Base-by-base conservation (phyloP, 2,329 filamentous ascomycete species). In the Claviceps humidiphila region DNA sequence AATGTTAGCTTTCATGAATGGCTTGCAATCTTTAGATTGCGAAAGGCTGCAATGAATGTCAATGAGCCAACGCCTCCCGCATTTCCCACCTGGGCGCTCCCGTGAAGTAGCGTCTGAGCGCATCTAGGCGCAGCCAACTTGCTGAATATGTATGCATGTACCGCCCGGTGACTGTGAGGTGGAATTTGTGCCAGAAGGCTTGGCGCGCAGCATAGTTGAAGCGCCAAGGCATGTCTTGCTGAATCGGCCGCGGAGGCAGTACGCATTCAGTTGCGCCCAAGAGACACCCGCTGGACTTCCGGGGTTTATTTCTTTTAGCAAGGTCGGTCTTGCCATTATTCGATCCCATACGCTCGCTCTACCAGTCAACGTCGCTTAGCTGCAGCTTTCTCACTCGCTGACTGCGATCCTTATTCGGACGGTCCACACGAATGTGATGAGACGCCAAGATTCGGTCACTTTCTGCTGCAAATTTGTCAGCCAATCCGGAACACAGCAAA, bases 281-380 rank as follows among this genome's bases (percentile, higher is more conserved):
- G 5, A 16, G 7, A 13, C 11, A 24, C 17, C 26, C 14, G 7
- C 22, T 14, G 5, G 14, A 34, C 38, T 34, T 7, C 2, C 39
- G 7, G 44, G 26, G 37, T n/a, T 16, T 30, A 17, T 26, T 26
- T 13, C 5, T 22, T 11, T 40, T 42, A 22, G 5, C 2, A 17
- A 41, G 13, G 30, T 34, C 7, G 30, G 30, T 16, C 20, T 38
- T 50, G 41, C 9, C 17, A 16, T 30, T 37, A 37, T 3, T 16
- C 30, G 37, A 26, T 30, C 39, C n/a, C 11, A 46, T 17, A 22
- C 45, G 40, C 26, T 4, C 3, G 5, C 7, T 30, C 38, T 91
- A 96, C 93, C 93, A 98, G 69, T 98, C 91, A 67, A 98, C 88
- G 69, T 98, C 93, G 69, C 89, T 95, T 54, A 97, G 79, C 66